Base-by-base conservation (phyloP, 129 eudicot species). In the carrot (Daucus carota) region DNA sequence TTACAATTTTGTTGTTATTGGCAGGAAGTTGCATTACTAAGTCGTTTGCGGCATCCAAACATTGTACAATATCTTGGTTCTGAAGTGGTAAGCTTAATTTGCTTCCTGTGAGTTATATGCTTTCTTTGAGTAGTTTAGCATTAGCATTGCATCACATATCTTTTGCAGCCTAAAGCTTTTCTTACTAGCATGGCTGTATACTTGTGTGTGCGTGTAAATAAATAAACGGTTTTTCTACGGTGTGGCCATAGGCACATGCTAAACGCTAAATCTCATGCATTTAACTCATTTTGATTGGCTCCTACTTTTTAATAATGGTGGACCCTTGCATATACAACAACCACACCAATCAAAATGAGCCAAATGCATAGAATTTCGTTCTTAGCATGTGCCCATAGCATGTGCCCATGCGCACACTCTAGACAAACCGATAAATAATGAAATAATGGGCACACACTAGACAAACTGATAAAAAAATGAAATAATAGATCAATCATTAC, bases 1-100 rank as follows among this genome's bases (percentile, higher is more conserved):
- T 45, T 28, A 70, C 54, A 77, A 3, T 43, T 60, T 28, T 32
- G 34, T 79, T 43, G 43, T 80, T 31, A 48, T 31, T 80, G 75
- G 41, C 89, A 88, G 89, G 92, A 88, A 86, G 15, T 88, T 68
- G 83, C 83, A 24, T 79, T 88, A 52, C 77, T 88, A 80, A 88
- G 92, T 76, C 80, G 82, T 33, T 69, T 88, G 57, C 75, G 83
- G 65, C 92, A 88, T 88, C 90, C 90, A 41, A 88, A 84, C 76
- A 88, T 88, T 69, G 92, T 88, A 75, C 88, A 84, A 43, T 88
- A 88, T 67, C 84, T 81, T 60, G 92, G 92, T 77, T 79, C 88
- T 18, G 92, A 88, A 78, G 79, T 79, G 0, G 92, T 86, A 84
- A 76, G n/a, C n/a, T 33, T 11, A n/a, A n/a, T 62, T 83, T 63